Evolutionary conservation across 441 rosid genomes (phyloP).

Genomic region (Erodium texanum): DNA sequence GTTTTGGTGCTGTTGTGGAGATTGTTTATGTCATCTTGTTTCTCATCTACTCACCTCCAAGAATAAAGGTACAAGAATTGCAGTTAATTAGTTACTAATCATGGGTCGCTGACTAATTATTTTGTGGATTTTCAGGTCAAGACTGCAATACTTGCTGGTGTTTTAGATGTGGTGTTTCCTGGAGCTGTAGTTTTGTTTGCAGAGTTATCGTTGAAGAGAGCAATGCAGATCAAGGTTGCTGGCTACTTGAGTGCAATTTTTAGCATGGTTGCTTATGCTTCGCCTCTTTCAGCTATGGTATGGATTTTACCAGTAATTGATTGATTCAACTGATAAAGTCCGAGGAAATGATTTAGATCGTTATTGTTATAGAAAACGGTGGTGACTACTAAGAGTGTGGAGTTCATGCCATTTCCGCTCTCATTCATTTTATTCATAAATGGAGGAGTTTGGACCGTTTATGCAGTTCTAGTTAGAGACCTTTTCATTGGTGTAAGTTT

Average conservation of each 20-base stretch:
- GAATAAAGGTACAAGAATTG: conserved; percentile 32
- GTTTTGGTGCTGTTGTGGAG: conserved; percentile 58
- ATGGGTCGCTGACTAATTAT: neutral
- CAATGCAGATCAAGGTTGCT: conserved; percentile 38
- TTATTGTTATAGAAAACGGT: neutral
- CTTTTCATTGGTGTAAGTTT: conserved; percentile 3
- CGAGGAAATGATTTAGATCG: no score
- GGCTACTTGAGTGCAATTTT: conserved; percentile 59
- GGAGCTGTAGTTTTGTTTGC: conserved; percentile 40
- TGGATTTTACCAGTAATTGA: no score
- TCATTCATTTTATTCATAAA: neutral
- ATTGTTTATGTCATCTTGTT: conserved; percentile 40
- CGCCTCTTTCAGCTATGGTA: conserved; percentile 91
- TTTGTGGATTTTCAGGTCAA: conserved; percentile 28
- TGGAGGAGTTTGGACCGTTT: conserved; percentile 4
- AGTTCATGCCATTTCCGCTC: conserved; percentile 2
- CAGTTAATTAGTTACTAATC: no score
- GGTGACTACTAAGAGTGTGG: neutral
- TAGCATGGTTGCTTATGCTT: conserved; percentile 67
- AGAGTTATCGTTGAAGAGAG: conserved; percentile 36
- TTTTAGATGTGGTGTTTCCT: conserved; percentile 45
- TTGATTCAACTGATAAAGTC: neutral
- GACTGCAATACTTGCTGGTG: conserved; percentile 38
- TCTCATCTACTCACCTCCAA: conserved; percentile 44
- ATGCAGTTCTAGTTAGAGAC: neutral